These are phyloP conservation scores for Calonectria hongkongensis DNA, from an alignment of 2,329 filamentous ascomycete genomes.

Conservation along the genomic window DNA sequence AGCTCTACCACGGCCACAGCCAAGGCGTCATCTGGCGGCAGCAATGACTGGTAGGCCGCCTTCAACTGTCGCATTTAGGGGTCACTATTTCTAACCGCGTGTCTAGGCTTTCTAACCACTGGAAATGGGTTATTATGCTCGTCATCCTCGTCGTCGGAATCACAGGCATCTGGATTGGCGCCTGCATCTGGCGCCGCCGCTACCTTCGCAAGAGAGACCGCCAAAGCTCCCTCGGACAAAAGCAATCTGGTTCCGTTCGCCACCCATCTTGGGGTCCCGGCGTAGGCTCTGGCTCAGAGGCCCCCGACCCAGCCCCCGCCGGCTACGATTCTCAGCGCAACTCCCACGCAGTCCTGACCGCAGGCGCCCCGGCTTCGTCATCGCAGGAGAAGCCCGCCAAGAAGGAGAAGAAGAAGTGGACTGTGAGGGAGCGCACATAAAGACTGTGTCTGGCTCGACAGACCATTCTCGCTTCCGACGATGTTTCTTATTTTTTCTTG, in stretches of 20 bases:
- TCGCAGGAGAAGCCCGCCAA: slow-evolving; percentile 57
- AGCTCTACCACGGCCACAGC: slow-evolving; percentile 44
- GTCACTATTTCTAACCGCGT: background rate
- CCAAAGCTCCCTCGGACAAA: slow-evolving; percentile 61
- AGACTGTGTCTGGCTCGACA: slow-evolving; percentile 34
- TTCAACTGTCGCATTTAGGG: background rate
- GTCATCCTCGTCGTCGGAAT: slow-evolving; percentile 84
- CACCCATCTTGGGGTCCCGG: slow-evolving; percentile 61
- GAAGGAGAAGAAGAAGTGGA: slow-evolving; percentile 69
- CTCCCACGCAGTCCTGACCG: slow-evolving; percentile 51
- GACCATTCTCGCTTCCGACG: slow-evolving; percentile 27
- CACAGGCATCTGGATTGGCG: slow-evolving; percentile 78
- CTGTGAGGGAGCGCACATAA: slow-evolving; percentile 66
- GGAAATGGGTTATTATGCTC: slow-evolving; percentile 88
- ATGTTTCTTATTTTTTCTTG: slow-evolving; percentile 36
- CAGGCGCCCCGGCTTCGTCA: slow-evolving; percentile 42
- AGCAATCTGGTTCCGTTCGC: slow-evolving; percentile 62
- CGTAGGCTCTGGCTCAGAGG: slow-evolving; percentile 49
- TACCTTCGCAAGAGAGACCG: slow-evolving; percentile 82
- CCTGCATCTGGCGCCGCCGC: slow-evolving; percentile 82
- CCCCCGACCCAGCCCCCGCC: slow-evolving; percentile 53
- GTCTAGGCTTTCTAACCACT: slow-evolving; percentile 80
- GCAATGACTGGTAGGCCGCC: slow-evolving; percentile 69
- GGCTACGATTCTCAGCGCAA: slow-evolving; percentile 54
- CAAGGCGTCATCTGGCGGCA: slow-evolving; percentile 51